Evolutionary conservation across 345 rosid genomes (phyloP).

Genomic region (Salix suchowensis): DNA sequence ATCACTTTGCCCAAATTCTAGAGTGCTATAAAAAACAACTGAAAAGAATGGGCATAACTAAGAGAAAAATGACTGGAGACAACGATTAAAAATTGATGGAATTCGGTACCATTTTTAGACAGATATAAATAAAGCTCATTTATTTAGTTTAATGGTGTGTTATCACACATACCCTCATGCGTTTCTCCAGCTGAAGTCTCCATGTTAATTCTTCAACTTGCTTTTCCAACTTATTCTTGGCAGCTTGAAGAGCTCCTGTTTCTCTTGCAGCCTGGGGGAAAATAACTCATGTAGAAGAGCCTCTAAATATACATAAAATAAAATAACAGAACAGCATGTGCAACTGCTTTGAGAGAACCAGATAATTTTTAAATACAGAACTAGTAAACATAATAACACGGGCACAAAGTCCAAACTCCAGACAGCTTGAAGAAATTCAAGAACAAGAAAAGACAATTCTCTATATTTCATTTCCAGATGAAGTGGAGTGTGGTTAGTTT

Average conservation of each 20-base stretch:
- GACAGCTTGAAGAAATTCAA: no score
- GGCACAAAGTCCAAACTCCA: no score
- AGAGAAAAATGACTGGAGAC: not conserved
- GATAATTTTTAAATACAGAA: not conserved
- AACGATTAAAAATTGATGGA: not conserved
- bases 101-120: not conserved
- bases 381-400: no score
- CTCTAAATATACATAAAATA: not conserved
- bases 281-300: slow-evolving; percentile 6
- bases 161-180: slow-evolving; percentile 68
- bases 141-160: not conserved
- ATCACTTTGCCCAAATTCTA: not conserved
- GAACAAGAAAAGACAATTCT: no score
- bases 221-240: slow-evolving; percentile 94
- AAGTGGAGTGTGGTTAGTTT: no score
- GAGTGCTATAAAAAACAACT: not conserved
- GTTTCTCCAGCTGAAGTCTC: slow-evolving; percentile 96
- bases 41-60: not conserved
- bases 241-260: slow-evolving; percentile 99
- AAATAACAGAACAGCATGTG: not conserved
- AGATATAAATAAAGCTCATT: no score
- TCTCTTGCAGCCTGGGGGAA: slow-evolving; percentile 84
- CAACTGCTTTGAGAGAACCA: not conserved
- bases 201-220: slow-evolving; percentile 98
- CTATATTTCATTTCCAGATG: no score